Evolutionary conservation across 257 asterid species (phyloP).

Genomic region (Nicotiana otophora): DNA sequence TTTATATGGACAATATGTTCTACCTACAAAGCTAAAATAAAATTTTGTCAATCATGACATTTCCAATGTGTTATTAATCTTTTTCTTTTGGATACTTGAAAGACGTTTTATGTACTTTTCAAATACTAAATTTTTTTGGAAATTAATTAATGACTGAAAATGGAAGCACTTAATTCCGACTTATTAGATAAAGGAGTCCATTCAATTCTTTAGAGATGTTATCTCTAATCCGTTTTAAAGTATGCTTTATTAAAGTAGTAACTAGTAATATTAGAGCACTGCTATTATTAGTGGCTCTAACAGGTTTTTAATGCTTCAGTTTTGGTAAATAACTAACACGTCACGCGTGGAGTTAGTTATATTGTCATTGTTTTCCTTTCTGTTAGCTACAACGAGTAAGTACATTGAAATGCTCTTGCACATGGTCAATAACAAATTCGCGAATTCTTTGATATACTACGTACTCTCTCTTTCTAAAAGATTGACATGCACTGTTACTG

Average conservation of each 20-base stretch:
- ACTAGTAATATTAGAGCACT: not conserved
- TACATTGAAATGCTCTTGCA: not conserved
- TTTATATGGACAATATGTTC: not conserved
- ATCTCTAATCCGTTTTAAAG: not conserved
- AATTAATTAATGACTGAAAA: not conserved
- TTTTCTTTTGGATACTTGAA: not conserved
- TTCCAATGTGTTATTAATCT: not conserved
- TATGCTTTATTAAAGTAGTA: not conserved
- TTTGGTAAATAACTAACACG: not conserved
- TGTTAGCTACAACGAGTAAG: not conserved
- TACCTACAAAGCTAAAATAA: not conserved
- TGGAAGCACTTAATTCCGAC: not conserved
- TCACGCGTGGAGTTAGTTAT: not conserved
- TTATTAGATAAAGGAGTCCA: not conserved
- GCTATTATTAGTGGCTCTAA: not conserved
- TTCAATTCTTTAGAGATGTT: not conserved
- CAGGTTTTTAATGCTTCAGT: not conserved
- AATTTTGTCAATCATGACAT: not conserved
- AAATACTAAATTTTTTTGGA: not conserved
- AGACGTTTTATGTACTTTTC: not conserved
- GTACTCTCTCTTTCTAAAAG: no score
- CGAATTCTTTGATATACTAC: not conserved
- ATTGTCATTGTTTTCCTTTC: not conserved
- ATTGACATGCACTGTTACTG: no score
- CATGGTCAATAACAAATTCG: not conserved